phyloP scores from a whole-genome alignment of 768 basidiomycete genomes.

The Lyophyllum atratum region DNA sequence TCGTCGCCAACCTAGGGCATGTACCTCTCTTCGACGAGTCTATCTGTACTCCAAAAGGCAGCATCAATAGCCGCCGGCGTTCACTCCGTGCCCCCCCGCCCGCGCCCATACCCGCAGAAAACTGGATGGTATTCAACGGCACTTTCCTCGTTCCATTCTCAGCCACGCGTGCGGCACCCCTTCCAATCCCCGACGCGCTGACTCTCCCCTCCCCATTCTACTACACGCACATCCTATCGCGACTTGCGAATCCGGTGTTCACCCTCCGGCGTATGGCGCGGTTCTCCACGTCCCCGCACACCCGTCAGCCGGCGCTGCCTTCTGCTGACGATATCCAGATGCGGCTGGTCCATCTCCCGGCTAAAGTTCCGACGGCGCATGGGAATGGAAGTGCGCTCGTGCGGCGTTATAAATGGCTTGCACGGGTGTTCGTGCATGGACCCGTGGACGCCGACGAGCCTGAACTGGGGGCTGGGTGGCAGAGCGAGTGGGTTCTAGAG shows the following conservation, averaged over 20 bases:
- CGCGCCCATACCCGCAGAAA: conserved; percentile 20
- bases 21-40: conserved; percentile 50
- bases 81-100: conserved; percentile 3
- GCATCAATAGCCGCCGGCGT: background rate
- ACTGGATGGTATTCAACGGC: conserved; percentile 81
- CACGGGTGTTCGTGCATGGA: conserved; percentile 53
- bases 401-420: conserved; percentile 69
- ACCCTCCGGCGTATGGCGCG: conserved; percentile 36
- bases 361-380: conserved; percentile 58
- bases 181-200: conserved; percentile 58
- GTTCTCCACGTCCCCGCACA: conserved; percentile 37
- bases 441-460: conserved; percentile 52
- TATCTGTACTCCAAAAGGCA: background rate
- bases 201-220: conserved; percentile 76
- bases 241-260: conserved; percentile 37
- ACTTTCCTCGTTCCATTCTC: conserved; percentile 56
- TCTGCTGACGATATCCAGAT: conserved; percentile 30
- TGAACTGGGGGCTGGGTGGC: conserved; percentile 59
- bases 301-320: background rate
- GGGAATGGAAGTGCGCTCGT: conserved; percentile 60
- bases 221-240: conserved; percentile 64
- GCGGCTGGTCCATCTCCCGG: conserved; percentile 44
- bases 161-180: conserved; percentile 49
- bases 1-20: conserved; percentile 82
- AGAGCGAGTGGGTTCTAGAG: conserved; percentile 16